A percentile compares a stretch with the other conserved stretches of the same genome.
Evolutionary conservation across 2,329 filamentous ascomycete genomes (phyloP).

Genomic region (Verticillium zaregamsianum): DNA sequence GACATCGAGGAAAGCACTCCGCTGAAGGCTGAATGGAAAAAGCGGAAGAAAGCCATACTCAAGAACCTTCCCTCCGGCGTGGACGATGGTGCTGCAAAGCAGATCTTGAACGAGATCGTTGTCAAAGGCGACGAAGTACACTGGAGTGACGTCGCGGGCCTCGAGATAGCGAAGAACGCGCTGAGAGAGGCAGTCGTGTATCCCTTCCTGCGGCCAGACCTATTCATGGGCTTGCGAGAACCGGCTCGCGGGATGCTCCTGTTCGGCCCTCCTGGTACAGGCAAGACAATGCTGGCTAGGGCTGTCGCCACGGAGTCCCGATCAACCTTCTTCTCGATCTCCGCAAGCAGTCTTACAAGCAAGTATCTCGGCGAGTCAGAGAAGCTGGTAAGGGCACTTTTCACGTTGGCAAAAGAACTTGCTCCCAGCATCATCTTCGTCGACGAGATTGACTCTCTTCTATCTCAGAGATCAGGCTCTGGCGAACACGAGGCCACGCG

Average conservation of each 20-base stretch:
- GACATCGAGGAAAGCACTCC: constrained; percentile 26
- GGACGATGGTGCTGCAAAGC: constrained; percentile 76
- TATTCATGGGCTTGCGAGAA: constrained; percentile 93
- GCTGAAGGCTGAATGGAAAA: constrained; percentile 52
- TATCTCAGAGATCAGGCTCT: constrained; percentile 77
- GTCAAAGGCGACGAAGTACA: constrained; percentile 91
- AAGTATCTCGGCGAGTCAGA: constrained; percentile 97
- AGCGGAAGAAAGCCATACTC: constrained; percentile 60
- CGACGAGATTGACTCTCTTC: constrained; percentile 92
- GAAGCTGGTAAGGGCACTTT: constrained; percentile 90
- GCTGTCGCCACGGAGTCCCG: constrained; percentile 92
- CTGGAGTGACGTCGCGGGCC: constrained; percentile 88
- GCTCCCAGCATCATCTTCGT: constrained; percentile 98
- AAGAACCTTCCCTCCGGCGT: constrained; percentile 78
- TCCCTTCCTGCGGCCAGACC: constrained; percentile 87
- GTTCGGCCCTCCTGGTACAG: constrained; percentile 95
- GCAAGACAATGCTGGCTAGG: constrained; percentile 95
- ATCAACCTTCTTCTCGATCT: constrained; percentile 96
- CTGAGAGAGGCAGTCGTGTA: constrained; percentile 96
- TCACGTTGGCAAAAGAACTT: constrained; percentile 80
- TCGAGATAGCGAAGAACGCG: constrained; percentile 86
- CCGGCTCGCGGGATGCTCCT: constrained; percentile 92
- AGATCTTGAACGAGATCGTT: constrained; percentile 95
- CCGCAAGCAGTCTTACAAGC: constrained; percentile 86
- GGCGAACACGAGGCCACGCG: constrained; percentile 91